A percentile compares a stretch with the other conserved stretches of the same genome.
Conservation (phyloP, 1,284 basidiomycete species). For the Tausonia pullulans region DNA sequence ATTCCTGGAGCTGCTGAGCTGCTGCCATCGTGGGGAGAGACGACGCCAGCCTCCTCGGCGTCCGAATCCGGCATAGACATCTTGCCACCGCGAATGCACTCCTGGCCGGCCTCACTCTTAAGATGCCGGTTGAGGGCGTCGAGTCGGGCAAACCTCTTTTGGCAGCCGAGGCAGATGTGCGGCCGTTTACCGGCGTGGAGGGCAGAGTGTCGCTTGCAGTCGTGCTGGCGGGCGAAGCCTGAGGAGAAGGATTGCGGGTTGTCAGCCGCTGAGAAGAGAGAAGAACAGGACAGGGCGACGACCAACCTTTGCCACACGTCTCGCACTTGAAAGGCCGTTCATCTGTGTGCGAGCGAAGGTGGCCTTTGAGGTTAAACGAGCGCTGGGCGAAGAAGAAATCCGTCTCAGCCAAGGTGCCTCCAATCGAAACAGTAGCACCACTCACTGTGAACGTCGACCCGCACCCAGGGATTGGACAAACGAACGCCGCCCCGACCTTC, state of each 20-base stretch:
- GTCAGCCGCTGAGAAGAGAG: background rate
- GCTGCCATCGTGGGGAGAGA: background rate
- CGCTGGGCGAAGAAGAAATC: conserved; percentile 18
- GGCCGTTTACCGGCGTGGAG: conserved; percentile 73
- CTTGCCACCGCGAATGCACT: conserved; percentile 10
- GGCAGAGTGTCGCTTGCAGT: conserved; percentile 88
- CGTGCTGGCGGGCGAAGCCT: conserved; percentile 83
- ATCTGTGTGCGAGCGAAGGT: conserved; percentile 91
- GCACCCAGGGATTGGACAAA: conserved; percentile 65
- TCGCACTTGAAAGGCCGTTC: conserved; percentile 88
- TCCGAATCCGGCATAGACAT: background rate
- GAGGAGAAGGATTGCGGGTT: background rate
- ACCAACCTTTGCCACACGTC: conserved; percentile 66
- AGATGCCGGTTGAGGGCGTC: conserved; percentile 69
- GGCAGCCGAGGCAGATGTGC: conserved; percentile 82
- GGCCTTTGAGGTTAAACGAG: conserved; percentile 53
- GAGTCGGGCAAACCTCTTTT: conserved; percentile 84
- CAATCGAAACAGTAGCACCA: conserved; percentile 14
- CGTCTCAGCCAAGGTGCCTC: background rate
- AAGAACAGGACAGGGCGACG: background rate
- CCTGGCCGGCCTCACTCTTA: conserved; percentile 13
- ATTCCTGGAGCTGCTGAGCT: background rate
- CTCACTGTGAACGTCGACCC: conserved; percentile 85
- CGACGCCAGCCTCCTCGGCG: background rate
- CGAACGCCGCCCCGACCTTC: conserved; percentile 10